Conservation (phyloP, 2,329 filamentous ascomycete species). For the Colletotrichum karsti region DNA sequence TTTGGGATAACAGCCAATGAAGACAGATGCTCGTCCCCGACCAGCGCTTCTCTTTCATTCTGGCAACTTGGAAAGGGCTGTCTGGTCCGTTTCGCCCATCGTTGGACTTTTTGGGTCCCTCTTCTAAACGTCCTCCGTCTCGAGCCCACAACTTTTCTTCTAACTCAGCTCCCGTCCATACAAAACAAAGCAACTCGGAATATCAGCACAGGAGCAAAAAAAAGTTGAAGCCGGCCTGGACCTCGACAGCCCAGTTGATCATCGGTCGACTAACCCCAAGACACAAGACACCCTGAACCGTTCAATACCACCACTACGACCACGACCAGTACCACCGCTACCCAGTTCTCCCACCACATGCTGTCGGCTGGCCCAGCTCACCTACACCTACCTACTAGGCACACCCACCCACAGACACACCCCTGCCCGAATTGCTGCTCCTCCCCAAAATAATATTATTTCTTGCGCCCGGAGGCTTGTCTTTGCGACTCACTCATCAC, state of each 20-base stretch:
- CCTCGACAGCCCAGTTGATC: constrained; percentile 24
- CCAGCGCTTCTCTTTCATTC: constrained; percentile 22
- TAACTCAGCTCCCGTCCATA: constrained; percentile 9
- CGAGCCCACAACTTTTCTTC: constrained; percentile 27
- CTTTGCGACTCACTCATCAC: constrained; percentile 29
- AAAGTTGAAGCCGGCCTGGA: constrained; percentile 24
- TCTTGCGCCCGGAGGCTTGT: constrained; percentile 27
- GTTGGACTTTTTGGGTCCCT: constrained; percentile 12
- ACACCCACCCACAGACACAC: constrained; percentile 32
- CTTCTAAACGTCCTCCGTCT: constrained; percentile 20
- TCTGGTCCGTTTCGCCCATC: constrained; percentile 27
- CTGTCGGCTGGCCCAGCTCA: constrained; percentile 28
- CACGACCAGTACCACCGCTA: constrained; percentile 14
- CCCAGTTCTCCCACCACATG: constrained; percentile 23
- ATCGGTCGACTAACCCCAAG: constrained; percentile 22
- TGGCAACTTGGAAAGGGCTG: constrained; percentile 19
- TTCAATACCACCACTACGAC: constrained; percentile 25
- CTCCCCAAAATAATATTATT: constrained; percentile 35
- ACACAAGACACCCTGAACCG: constrained; percentile 1
- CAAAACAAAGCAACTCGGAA: constrained; percentile 7
- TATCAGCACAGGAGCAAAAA: not conserved
- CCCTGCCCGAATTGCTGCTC: constrained; percentile 31
- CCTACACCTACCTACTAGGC: constrained; percentile 28
- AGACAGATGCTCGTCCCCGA: constrained; percentile 21
- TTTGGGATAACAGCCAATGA: constrained; percentile 18